Base-by-base conservation (phyloP, 352 stramenopile species). In the Aphanomyces invadans region DNA sequence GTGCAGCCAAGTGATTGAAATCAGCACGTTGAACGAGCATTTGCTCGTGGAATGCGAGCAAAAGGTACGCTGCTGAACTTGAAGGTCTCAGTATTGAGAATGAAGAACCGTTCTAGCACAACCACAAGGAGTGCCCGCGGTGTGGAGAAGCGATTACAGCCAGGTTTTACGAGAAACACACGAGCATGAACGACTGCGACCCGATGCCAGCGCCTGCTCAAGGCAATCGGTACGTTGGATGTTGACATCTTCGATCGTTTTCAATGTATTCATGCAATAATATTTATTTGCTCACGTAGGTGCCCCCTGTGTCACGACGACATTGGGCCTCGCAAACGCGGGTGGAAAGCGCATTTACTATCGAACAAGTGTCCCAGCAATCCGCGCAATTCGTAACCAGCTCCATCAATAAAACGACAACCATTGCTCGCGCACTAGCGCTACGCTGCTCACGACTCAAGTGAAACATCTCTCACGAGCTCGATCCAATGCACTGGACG, bases 1-100 rank as follows among this genome's bases (percentile, higher is more conserved):
- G 79, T 97, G 91, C 65, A 87, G 87, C 12, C 90, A 97, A 73
- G 86, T 97, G 57, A 96, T 97, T 61, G 91, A 97, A 70, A 95
- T 97, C 12, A 74, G 83, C 1, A 79, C 78, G 9, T 70, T 97
- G 21, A 93, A 95, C 53, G 90, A 97, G 39, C 91, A 97, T 65
- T 68, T 97, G 29, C 74, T 97, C 39, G 74, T 73, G 28, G 90
- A 97, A 65, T 97, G 91, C 61, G 87, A 96, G 65, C 76, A 85
- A 44, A 85, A 87, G 49, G 53, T 67, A 49, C 25, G 23, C 28
- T n/a, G n/a, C n/a, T n/a, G n/a, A n/a, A n/a, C n/a, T n/a, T 65
- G 9, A 25, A 15, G 46, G 28, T 21, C 10, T 29, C 15, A 54
- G 21, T 1, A 10, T 54, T 21, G 9, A 12, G 9, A 15, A 21